These are phyloP conservation scores for Nicotiana noctiflora DNA, from an alignment of 257 asterid species.

Conservation along the genomic window DNA sequence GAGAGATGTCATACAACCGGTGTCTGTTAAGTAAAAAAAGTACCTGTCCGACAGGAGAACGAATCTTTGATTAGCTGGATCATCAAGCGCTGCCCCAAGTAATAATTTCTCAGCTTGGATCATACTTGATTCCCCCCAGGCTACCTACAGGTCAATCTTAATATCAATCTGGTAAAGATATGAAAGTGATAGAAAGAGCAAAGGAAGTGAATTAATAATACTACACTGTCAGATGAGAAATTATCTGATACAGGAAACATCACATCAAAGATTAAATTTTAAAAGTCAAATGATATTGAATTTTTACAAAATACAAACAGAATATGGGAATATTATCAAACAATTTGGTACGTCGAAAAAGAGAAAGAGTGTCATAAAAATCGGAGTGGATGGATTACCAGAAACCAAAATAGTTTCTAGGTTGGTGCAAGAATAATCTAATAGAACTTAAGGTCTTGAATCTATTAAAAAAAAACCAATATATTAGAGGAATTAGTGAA, in stretches of 20 bases:
- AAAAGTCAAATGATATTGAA: background rate
- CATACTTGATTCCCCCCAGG: slow-evolving; percentile 98
- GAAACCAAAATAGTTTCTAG: background rate
- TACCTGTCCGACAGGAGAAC: slow-evolving; percentile 96
- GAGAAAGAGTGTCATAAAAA: background rate
- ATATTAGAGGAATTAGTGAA: background rate
- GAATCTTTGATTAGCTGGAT: slow-evolving; percentile 92
- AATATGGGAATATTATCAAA: background rate
- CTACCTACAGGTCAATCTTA: slow-evolving; percentile 61
- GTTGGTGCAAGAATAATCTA: background rate
- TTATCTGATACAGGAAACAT: background rate
- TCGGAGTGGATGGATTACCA: background rate
- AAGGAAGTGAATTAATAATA: background rate
- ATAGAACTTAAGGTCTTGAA: background rate
- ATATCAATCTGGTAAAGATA: slow-evolving; percentile 24
- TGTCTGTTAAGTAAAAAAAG: background rate
- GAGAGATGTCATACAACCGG: background rate
- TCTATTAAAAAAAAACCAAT: background rate
- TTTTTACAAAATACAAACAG: background rate
- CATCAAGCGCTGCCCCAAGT: slow-evolving; percentile 71
- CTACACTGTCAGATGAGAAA: background rate
- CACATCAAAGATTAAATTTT: background rate
- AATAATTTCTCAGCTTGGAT: slow-evolving; percentile 92
- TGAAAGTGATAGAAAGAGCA: background rate
- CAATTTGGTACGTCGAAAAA: background rate